Conservation (phyloP, 2,329 filamentous ascomycete genomes). For the Purpureocillium lavendulum region DNA sequence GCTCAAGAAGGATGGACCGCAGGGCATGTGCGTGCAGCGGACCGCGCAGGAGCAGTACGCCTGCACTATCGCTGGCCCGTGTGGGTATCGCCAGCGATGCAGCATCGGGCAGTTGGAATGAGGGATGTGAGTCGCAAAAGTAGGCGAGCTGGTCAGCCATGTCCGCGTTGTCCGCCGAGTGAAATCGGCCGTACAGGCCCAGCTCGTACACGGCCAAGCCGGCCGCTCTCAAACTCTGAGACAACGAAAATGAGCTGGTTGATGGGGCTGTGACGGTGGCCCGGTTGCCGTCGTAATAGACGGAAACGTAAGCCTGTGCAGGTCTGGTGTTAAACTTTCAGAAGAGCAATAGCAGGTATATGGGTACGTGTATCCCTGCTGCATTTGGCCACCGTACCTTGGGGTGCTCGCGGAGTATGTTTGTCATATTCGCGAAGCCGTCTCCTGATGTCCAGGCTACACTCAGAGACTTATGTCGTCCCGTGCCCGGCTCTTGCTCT, state of each 20-base stretch:
- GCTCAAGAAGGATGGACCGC: conserved; percentile 22
- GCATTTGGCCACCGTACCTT: too few relatives aligned
- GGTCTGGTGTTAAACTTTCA: too few relatives aligned
- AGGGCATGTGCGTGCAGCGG: conserved; percentile 20
- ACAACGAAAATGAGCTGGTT: conserved; percentile 2
- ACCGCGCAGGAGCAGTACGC: conserved; percentile 10
- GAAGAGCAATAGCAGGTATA: too few relatives aligned
- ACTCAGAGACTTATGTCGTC: background rate
- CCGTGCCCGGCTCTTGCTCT: conserved; percentile 10
- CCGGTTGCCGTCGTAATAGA: conserved; percentile 25
- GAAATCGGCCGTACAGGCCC: conserved; percentile 1
- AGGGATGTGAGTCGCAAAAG: conserved; percentile 15
- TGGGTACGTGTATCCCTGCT: too few relatives aligned
- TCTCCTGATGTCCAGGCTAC: conserved; percentile 1
- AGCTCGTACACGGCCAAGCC: conserved; percentile 1
- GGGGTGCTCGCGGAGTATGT: too few relatives aligned
- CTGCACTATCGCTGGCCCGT: background rate
- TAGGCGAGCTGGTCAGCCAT: background rate
- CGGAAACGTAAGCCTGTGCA: conserved; percentile 27
- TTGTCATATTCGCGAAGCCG: too few relatives aligned
- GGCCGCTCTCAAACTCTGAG: conserved; percentile 9
- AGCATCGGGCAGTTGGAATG: conserved; percentile 23
- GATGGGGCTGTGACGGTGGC: conserved; percentile 24
- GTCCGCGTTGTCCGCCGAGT: background rate
- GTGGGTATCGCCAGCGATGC: conserved; percentile 16